Base-by-base conservation (phyloP, 495 filamentous ascomycete genomes). In the Aspergillus steynii region DNA sequence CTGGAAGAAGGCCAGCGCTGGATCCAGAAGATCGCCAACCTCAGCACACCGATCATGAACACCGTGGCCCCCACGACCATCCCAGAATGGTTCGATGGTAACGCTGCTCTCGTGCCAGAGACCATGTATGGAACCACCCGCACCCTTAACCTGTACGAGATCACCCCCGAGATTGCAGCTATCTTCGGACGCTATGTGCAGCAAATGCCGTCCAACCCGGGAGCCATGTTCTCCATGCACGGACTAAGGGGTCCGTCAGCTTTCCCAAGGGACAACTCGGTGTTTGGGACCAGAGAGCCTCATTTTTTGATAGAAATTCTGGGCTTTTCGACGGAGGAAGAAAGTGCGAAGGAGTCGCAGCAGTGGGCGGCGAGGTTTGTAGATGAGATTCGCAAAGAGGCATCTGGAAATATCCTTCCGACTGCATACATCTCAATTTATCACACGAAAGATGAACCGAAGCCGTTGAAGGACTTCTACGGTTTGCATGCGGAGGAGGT, bases 221-320 rank as follows among this genome's bases (percentile, higher is more conserved):
- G 53, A 5, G 55, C 64, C 4, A 65, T 74, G 52, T 60, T 75
- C 6, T 64, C 63, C 8, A 65, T 79, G 9, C 76, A 80, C 54
- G 54, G 72, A 53, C 63, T 76, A 15, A 66, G 75, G 2, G 66
- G 64, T 0, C 59, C 59, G 5, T 66, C 69, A 8, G 62, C 63
- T 1, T 50, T 20, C 29, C 42, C 53, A 7, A 53, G 47, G 7
- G 32, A 12, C 15, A 53, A 66, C 31, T 52, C 75, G 0, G 65
- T 77, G 0, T 78, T 79, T 59, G 64, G 34, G 9, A 26, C 67
- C 5, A 64, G 75, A 9, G 66, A 75, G 45, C 68, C 70, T 15
- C 77, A 80, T 63, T 74, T 69, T 57, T 68, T 78, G 71, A 25
- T 78, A 0, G 77, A 79, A 65, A 64, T 78, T 29, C 32, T 75